phyloP scores from a whole-genome alignment of 495 filamentous ascomycete species.

The Copromyces sp. region DNA sequence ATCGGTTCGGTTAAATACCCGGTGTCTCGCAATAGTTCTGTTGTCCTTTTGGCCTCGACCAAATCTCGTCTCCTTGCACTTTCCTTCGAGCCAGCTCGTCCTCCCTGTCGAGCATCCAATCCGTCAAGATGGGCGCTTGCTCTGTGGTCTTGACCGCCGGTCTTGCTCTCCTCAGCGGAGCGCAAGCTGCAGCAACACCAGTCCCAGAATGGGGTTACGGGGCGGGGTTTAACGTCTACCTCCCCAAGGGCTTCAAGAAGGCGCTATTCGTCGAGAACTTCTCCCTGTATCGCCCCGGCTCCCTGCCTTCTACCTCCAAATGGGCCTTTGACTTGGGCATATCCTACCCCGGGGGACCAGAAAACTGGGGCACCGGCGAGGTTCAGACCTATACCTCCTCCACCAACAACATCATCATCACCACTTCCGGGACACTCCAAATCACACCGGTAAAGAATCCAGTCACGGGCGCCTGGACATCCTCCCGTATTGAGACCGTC shows the following conservation, averaged over 20 bases:
- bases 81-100: neutral
- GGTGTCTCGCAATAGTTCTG: neutral
- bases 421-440: conserved; percentile 7
- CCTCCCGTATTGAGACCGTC: conserved; percentile 32
- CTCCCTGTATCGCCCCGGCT: neutral
- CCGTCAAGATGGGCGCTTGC: neutral
- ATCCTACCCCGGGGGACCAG: conserved; percentile 20
- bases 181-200: neutral
- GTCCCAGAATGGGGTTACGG: neutral
- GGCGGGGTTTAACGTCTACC: neutral
- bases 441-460: conserved; percentile 11
- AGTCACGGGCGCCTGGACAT: conserved; percentile 27
- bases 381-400: conserved; percentile 19
- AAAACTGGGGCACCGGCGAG: conserved; percentile 24
- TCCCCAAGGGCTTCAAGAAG: conserved; percentile 6
- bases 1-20: neutral
- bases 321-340: conserved; percentile 20
- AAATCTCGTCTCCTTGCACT: neutral
- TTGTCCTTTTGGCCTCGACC: neutral
- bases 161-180: neutral
- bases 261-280: conserved; percentile 13
- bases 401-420: conserved; percentile 16
- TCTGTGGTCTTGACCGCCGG: neutral
- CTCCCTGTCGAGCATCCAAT: neutral
- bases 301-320: conserved; percentile 7